Percentiles rank a stretch among this genome's conserved stretches.
phyloP scores from a whole-genome alignment of 192 early-diverging fungal genomes.

The Entomortierella beljakovae region DNA sequence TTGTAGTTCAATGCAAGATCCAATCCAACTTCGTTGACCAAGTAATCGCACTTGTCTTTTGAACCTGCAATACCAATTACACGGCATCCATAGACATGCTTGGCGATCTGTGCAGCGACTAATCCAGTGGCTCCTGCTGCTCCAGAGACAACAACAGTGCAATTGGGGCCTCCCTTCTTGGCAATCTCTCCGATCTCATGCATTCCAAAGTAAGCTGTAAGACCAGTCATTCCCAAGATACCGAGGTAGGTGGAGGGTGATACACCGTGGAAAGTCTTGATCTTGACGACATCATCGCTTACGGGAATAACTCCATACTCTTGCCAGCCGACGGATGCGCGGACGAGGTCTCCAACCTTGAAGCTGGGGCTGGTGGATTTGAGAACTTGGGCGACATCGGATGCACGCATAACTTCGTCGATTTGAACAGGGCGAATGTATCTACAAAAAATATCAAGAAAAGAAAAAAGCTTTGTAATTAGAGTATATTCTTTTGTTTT shows the following conservation, averaged over 20 bases:
- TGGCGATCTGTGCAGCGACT: slow-evolving; percentile 59
- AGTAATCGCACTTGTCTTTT: slow-evolving; percentile 62
- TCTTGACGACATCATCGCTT: slow-evolving; percentile 50
- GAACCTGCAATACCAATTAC: slow-evolving; percentile 68
- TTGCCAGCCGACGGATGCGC: slow-evolving; percentile 55
- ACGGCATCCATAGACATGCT: slow-evolving; percentile 57
- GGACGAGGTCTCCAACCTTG: slow-evolving; percentile 51
- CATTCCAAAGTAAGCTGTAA: slow-evolving; percentile 66
- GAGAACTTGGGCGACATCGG: slow-evolving; percentile 51
- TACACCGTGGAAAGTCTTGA: slow-evolving; percentile 49
- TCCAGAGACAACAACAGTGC: slow-evolving; percentile 62
- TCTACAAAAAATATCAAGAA: slow-evolving; percentile 11
- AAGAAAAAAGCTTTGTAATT: background rate
- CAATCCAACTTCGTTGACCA: slow-evolving; percentile 62
- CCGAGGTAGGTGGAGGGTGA: slow-evolving; percentile 52
- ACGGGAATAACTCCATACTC: slow-evolving; percentile 58
- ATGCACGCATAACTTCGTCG: slow-evolving; percentile 58
- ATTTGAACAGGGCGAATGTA: slow-evolving; percentile 56
- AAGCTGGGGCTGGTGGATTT: slow-evolving; percentile 49
- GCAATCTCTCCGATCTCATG: slow-evolving; percentile 54
- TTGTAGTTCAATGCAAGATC: slow-evolving; percentile 67
- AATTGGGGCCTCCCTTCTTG: slow-evolving; percentile 32
- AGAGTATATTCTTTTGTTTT: background rate
- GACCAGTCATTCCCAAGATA: slow-evolving; percentile 52
- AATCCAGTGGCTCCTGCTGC: slow-evolving; percentile 63